These are phyloP conservation scores for Tulasnella sp. DNA, from an alignment of 768 basidiomycete genomes.

Conservation along the genomic window DNA sequence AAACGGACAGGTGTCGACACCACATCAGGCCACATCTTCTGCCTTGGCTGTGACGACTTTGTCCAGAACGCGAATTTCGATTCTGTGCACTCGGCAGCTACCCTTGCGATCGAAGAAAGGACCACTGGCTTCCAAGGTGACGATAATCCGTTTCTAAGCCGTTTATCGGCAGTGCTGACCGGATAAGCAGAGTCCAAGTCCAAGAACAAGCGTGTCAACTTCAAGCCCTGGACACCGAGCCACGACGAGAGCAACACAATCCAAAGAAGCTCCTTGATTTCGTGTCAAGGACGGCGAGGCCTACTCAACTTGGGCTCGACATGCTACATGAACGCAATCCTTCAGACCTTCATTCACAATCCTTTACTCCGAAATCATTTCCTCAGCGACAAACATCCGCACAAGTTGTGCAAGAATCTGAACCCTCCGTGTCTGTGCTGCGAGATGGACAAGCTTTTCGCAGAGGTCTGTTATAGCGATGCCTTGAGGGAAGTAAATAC, in stretches of 20 bases:
- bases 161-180: conserved; percentile 15
- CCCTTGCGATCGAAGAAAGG: conserved; percentile 52
- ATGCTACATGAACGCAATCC: conserved; percentile 86
- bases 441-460: conserved; percentile 83
- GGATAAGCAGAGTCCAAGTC: conserved; percentile 28
- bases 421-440: conserved; percentile 67
- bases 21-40: conserved; percentile 67
- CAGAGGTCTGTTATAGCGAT: conserved; percentile 43
- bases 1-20: conserved; percentile 59
- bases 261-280: conserved; percentile 43
- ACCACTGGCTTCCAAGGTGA: conserved; percentile 53
- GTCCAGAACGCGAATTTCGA: conserved; percentile 54
- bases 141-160: conserved; percentile 25
- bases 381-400: conserved; percentile 83
- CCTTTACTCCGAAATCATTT: conserved; percentile 84
- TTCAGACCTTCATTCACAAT: conserved; percentile 85
- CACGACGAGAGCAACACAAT: conserved; percentile 40
- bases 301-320: conserved; percentile 86
- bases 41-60: conserved; percentile 65
- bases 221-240: conserved; percentile 43
- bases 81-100: conserved; percentile 37
- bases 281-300: conserved; percentile 80
- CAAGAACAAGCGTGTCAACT: conserved; percentile 42
- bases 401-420: conserved; percentile 52
- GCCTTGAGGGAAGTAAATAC: not conserved